phyloP scores from a whole-genome alignment of 1,284 basidiomycete genomes.

The Stygiomarasmius scandens region DNA sequence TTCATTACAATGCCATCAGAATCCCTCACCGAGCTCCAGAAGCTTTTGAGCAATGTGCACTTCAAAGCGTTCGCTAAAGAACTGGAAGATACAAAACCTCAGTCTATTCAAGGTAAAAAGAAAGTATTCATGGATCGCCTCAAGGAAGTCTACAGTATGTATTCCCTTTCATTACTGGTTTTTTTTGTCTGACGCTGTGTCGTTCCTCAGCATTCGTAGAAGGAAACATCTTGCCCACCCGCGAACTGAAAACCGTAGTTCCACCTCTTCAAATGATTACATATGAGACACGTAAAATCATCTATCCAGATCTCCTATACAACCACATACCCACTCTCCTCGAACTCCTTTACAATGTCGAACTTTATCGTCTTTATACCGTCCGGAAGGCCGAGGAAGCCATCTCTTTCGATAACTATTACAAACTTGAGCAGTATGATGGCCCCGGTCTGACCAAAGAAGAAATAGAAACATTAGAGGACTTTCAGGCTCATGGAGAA shows the following conservation, averaged over 20 bases:
- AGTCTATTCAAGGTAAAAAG: not conserved
- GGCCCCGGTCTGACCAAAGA: not conserved
- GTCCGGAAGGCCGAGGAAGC: not conserved
- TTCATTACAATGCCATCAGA: not conserved
- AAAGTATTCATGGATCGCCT: not conserved
- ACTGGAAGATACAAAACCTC: not conserved
- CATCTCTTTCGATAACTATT: not conserved
- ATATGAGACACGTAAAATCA: not conserved
- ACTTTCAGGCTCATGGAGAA: not conserved
- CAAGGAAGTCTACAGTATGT: slow-evolving; percentile 5
- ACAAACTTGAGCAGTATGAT: not conserved
- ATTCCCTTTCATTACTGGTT: not conserved
- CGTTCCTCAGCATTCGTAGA: not conserved
- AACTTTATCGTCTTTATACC: slow-evolving; percentile 1
- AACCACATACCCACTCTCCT: slow-evolving; percentile 2
- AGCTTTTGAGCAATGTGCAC: not conserved
- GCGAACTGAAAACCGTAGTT: not conserved
- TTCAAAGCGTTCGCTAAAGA: not conserved
- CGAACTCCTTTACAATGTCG: slow-evolving; percentile 5
- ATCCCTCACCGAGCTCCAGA: not conserved
- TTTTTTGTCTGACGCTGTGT: not conserved
- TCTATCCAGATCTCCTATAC: slow-evolving; percentile 6
- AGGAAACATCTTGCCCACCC: not conserved
- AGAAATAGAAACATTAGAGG: not conserved
- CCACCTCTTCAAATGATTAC: slow-evolving; percentile 4